Base-by-base conservation (phyloP, 495 filamentous ascomycete genomes). In the Lasiosphaeriaceae sp. region DNA sequence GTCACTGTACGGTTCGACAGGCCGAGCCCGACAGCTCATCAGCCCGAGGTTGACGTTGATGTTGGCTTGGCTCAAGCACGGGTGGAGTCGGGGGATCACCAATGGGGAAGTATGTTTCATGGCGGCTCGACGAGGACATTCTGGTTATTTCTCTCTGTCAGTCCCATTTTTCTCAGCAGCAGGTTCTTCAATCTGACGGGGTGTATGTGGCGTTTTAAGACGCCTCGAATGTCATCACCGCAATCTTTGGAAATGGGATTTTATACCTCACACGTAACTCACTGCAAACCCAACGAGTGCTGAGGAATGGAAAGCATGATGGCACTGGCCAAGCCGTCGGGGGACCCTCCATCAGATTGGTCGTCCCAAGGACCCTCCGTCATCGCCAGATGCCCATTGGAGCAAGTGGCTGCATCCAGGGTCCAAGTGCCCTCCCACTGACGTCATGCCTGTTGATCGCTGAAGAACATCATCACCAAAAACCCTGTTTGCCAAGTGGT, bases 391-490 rank as follows among this genome's bases (percentile, higher is more conserved):
- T 51, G 14, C 29, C 26, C 54, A 69, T 69, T 71, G 66, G 68
- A 47, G 21, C 55, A 50, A 23, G 20, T 23, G 34, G 12, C 54
- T 59, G 45, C 52, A 54, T 47, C 57, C 11, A 24, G 35, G 64
- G 55, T 55, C 55, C 48, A 54, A 56, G 58, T 44, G 43, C 47
- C 48, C 29, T 49, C 31, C n/a, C 39, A 14, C 65, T 70, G 69
- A 71, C 69, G 69, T 71, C 69, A 71, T 63, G 46, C 8, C 16
- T 24, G 48, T 44, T 50, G 60, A 71, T 70, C 63, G 17, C 17
- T 16, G 20, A 37, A 19, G 16, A 49, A 52, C 43, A 51, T 49
- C 51, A 11, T 47, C 52, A 46, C 23, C 39, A 17, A 50, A 61
- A 71, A 67, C 58, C 65, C 59, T 52, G 67, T 65, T 70, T 70